A percentile compares a stretch with the other conserved stretches of the same genome.
These are phyloP conservation scores for Rubia tinctorum DNA, from an alignment of 305 asterid genomes.

Conservation along the genomic window DNA sequence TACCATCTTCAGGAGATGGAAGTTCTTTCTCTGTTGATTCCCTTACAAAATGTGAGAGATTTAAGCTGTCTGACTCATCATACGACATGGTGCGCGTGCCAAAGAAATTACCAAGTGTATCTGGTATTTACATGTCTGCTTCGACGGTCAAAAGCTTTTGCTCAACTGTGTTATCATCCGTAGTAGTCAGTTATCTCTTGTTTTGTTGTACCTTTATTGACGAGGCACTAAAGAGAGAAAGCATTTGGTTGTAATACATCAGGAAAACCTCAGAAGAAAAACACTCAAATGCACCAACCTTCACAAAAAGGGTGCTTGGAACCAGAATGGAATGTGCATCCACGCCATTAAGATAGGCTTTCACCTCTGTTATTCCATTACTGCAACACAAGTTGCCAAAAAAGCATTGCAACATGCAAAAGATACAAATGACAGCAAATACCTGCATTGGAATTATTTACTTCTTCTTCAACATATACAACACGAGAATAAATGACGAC, in stretches of 20 bases:
- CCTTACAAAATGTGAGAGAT: no score
- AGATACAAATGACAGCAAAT: constrained; percentile 55
- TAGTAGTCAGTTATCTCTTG: no score
- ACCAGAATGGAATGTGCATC: constrained; percentile 97
- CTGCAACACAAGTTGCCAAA: constrained; percentile 71
- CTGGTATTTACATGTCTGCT: no score
- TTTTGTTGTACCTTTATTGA: no score
- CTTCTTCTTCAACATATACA: constrained; percentile 7
- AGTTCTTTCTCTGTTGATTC: no score
- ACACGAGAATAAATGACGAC: not conserved
- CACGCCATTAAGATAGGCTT: constrained; percentile 91
- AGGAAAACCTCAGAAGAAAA: not conserved
- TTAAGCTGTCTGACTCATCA: no score
- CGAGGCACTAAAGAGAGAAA: not conserved
- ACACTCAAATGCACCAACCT: constrained; percentile 38
- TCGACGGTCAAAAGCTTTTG: no score
- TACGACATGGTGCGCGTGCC: no score
- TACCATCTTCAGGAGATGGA: no score
- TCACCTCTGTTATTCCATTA: constrained; percentile 95
- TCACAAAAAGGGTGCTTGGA: constrained; percentile 89
- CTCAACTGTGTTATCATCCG: no score
- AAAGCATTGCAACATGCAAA: constrained; percentile 58
- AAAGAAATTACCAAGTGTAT: no score
- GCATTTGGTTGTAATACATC: not conserved
- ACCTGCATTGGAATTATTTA: constrained; percentile 51